Conservation (phyloP, 2,329 filamentous ascomycete genomes). For the Cladophialophora chaetospira region DNA sequence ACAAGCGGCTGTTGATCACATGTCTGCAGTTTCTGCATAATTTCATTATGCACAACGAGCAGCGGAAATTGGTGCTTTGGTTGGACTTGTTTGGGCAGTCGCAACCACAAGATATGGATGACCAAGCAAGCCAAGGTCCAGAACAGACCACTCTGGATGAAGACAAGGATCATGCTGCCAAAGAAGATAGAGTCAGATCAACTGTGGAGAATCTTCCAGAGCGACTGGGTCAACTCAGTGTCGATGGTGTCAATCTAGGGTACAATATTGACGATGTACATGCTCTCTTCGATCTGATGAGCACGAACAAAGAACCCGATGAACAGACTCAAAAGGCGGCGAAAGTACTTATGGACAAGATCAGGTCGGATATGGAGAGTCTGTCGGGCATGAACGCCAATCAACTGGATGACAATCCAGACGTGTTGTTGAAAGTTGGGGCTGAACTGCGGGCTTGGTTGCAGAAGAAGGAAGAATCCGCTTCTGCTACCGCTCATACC, state of each 20-base stretch:
- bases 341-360: constrained; percentile 51
- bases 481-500: background rate
- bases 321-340: constrained; percentile 43
- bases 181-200: constrained; percentile 26
- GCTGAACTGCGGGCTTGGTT: constrained; percentile 33
- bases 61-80: constrained; percentile 66
- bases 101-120: constrained; percentile 14
- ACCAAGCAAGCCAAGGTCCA: constrained; percentile 3
- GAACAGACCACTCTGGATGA: constrained; percentile 8
- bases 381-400: constrained; percentile 36
- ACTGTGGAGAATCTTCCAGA: constrained; percentile 26
- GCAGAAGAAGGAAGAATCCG: constrained; percentile 8
- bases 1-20: constrained; percentile 66
- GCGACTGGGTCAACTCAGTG: background rate
- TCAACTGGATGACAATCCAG: constrained; percentile 32
- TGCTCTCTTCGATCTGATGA: constrained; percentile 36
- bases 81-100: constrained; percentile 63
- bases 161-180: constrained; percentile 12
- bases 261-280: constrained; percentile 36
- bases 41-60: constrained; percentile 66
- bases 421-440: constrained; percentile 38
- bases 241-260: constrained; percentile 23
- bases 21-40: constrained; percentile 69
- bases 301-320: constrained; percentile 29
- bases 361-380: constrained; percentile 53